phyloP scores from a whole-genome alignment of 2,329 filamentous ascomycete genomes.

The Fusarium goolgardi region DNA sequence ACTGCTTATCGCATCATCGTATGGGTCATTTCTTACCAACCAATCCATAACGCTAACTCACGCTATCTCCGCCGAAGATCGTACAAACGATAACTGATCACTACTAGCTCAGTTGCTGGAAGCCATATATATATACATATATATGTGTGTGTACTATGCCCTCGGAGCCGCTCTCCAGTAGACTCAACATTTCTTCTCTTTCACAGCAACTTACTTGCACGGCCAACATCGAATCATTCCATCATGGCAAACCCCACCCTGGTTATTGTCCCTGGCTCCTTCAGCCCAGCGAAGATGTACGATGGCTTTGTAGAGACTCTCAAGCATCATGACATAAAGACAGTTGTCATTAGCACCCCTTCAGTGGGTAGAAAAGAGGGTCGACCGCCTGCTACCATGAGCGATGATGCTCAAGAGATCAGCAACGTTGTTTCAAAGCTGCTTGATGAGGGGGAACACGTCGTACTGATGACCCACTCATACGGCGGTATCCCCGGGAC shows the following conservation, averaged over 20 bases:
- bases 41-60: neutral
- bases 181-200: no score
- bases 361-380: conserved; percentile 18
- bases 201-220: neutral
- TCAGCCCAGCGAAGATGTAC: conserved; percentile 16
- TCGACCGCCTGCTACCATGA: conserved; percentile 20
- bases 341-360: conserved; percentile 4
- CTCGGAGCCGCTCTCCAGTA: rapidly evolving
- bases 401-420: conserved; percentile 19
- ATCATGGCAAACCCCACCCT: neutral
- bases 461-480: conserved; percentile 25
- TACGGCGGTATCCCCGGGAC: conserved; percentile 33
- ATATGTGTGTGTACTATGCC: neutral
- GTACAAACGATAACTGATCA: neutral
- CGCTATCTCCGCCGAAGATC: neutral
- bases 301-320: conserved; percentile 11
- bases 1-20: neutral
- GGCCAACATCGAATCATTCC: rapidly evolving
- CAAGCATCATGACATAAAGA: neutral
- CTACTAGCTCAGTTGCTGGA: neutral
- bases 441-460: conserved; percentile 3
- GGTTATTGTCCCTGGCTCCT: conserved; percentile 26
- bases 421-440: conserved; percentile 7
- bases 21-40: neutral
- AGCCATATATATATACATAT: neutral